Percentiles rank a stretch among this genome's conserved stretches.
phyloP scores from a whole-genome alignment of 148 eudicot genomes.

The Rhododendron ovatum region DNA sequence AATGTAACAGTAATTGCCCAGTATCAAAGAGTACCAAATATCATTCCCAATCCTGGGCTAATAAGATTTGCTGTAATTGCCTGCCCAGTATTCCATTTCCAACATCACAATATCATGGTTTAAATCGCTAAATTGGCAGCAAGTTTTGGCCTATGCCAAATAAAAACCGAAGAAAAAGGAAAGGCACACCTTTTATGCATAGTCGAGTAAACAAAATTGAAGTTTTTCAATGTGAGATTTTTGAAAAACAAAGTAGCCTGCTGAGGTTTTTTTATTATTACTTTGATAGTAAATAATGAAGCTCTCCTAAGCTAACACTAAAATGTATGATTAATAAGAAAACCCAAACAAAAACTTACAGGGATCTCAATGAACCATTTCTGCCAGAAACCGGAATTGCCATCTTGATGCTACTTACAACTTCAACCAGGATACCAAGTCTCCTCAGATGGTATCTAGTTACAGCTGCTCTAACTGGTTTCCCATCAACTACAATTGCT shows the following conservation, averaged over 20 bases:
- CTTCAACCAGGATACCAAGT: slow-evolving; percentile 49
- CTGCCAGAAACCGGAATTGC: slow-evolving; percentile 29
- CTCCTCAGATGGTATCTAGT: slow-evolving; percentile 62
- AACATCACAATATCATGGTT: background rate
- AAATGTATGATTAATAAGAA: background rate
- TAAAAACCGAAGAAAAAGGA: background rate
- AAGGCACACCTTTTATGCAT: background rate
- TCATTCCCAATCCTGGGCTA: background rate
- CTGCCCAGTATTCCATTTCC: background rate
- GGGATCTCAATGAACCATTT: slow-evolving; percentile 24
- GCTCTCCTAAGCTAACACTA: background rate
- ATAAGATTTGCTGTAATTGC: background rate
- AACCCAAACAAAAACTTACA: slow-evolving; percentile 25
- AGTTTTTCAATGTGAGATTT: background rate
- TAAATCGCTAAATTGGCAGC: background rate
- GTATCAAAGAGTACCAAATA: background rate
- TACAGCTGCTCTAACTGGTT: slow-evolving; percentile 54
- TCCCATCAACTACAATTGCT: slow-evolving; percentile 50
- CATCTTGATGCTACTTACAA: slow-evolving; percentile 30
- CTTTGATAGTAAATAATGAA: background rate
- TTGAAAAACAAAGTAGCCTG: background rate
- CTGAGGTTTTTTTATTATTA: background rate
- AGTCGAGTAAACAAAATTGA: background rate
- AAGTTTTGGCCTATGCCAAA: background rate
- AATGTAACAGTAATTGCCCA: background rate